Evolutionary conservation across 192 early-diverging fungal species (phyloP), one percentile per base, ranked within the genome.

Genomic region (Dissophora ornata): DNA sequence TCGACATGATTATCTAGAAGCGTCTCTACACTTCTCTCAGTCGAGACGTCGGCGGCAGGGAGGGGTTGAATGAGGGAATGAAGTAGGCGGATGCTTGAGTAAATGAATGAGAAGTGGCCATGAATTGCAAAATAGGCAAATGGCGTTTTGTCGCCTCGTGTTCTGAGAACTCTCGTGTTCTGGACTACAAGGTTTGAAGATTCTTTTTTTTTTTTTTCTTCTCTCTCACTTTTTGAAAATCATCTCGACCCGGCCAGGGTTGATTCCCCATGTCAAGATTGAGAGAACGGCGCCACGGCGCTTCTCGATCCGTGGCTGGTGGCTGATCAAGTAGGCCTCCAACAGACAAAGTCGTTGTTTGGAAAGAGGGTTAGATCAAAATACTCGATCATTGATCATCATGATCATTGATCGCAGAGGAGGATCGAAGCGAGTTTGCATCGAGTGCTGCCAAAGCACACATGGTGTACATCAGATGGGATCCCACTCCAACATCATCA

Each of bases 401-500:
- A 38, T 38, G 36, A 38, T 13, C 36, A 6, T 38, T 38, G 36
- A 38, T 38, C 36, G 6, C 36, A 29, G 11, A 15, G 24, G 57
- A 25, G 57, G 57, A 60, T 47, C 30, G 44, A 46, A 46, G 57
- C 44, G 57, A 60, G 44, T 46, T 60, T 47, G 30, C 29, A 47
- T n/a, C 57, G 1, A 46, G 57, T 30, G 44, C 44, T 60, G 19
- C 34, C 57, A 26, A 57, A 19, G 56, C 57, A 60, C 42, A 2
- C 4, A 41, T 60, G 57, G 57, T 47, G 29, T 47, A 22, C 28
- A 46, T 48, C 44, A 60, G 57, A 60, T 60, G 41, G 4, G 28
- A 33, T 46, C 44, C 44, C 22, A 10, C 28, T 12, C 56, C 57
- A 32, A 60, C 57, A 60, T 60, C 42, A 38, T 13, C 13, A 9